Evolutionary conservation across 768 basidiomycete species (phyloP), one percentile per base, ranked within the genome.

Genomic region (Boletus sp.): DNA sequence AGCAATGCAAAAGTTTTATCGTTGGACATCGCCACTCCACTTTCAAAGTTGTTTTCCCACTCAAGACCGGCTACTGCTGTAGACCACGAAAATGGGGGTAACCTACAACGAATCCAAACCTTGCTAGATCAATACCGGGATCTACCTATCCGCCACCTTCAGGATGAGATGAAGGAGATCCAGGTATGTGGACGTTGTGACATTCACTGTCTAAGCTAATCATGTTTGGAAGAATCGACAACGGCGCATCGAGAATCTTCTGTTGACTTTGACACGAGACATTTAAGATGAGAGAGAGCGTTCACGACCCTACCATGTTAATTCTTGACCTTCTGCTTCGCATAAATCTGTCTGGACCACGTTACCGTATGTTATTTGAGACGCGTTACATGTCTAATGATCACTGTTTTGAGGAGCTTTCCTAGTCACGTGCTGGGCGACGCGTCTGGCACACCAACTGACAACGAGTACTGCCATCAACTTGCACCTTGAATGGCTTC

Each of bases 81-180:
- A 37, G 69, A 72, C n/a, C 70, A 47, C 14, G 61, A 70, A 14
- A 40, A 29, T 21, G 83, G 81, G 54, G 72, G 73, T 7, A 79
- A 74, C 30, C 54, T 84, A 47, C 80, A 72, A 59, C 76, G 77
- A 53, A 66, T 91, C 38, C 87, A 91, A 67, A 68, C 72, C 23
- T 63, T 88, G 53, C 63, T 90, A 54, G 85, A 88, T 43, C 82
- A 83, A 47, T 77, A 87, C 42, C 77, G 77, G 29, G 77, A 80
- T 40, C 58, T 89, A 57, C 88, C 90, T 7, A 80, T 90, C 19
- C 77, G 80, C 34, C 78, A 71, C 57, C 72, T 93, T 35, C 86
- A 82, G 69, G 85, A 87, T 3, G 89, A 93, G 68, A 87, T 93
- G 81, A 89, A 84, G 66, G 90, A 92, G 65, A 69, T 92, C 29